Percentiles rank a stretch among this genome's conserved stretches.
phyloP scores from a whole-genome alignment of 768 basidiomycete species.

The Lentinula raphanica region DNA sequence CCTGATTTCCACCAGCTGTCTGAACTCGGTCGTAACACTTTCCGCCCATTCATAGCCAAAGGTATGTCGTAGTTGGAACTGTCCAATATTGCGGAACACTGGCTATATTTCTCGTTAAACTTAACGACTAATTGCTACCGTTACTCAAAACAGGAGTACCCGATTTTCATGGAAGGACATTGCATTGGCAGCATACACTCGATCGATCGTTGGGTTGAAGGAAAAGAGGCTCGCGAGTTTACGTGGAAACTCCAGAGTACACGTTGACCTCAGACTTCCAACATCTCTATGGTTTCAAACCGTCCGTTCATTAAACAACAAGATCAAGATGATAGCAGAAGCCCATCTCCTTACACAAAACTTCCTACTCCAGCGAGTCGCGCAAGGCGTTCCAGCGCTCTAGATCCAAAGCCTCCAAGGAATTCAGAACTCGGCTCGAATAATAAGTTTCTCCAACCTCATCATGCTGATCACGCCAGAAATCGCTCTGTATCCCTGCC shows the following conservation, averaged over 20 bases:
- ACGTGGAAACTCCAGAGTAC: no score
- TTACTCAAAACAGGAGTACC: neutral
- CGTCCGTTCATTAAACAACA: neutral
- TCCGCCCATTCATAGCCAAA: neutral
- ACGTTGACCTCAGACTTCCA: neutral
- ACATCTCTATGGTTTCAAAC: neutral
- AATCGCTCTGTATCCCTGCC: neutral
- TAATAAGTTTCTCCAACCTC: neutral
- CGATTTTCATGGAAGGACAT: no score
- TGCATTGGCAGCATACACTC: no score
- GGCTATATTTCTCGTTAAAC: neutral
- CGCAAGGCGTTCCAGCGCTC: neutral
- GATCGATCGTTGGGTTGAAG: no score
- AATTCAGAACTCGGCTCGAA: neutral
- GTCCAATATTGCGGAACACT: no score
- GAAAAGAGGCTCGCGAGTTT: no score
- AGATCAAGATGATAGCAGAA: neutral
- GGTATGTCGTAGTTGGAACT: neutral
- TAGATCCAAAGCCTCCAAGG: neutral
- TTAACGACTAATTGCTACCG: neutral
- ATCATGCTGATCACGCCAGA: neutral
- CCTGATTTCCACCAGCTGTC: neutral
- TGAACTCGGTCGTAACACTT: neutral
- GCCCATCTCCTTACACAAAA: neutral
- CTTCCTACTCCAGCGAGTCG: neutral